These are phyloP conservation scores for Phytophthora cactorum DNA, from an alignment of 352 stramenopile species.

Conservation along the genomic window DNA sequence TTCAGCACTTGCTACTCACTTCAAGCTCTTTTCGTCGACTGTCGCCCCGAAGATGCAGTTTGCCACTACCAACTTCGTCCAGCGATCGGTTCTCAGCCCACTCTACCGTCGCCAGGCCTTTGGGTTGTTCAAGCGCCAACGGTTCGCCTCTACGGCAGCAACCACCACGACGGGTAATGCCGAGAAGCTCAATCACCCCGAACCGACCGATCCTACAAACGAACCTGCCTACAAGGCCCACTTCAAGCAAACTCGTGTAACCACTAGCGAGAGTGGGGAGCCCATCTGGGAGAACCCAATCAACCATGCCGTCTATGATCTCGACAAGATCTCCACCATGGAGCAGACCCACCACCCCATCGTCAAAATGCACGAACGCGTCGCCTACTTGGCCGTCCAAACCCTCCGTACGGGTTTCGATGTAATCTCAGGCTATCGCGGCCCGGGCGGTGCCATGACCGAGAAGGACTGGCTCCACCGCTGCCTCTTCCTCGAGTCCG, in stretches of 20 bases:
- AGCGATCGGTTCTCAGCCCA: slow-evolving; percentile 15
- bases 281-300: slow-evolving; percentile 52
- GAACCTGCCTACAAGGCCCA: slow-evolving; percentile 24
- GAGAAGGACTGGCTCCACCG: slow-evolving; percentile 70
- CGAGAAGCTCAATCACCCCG: neutral
- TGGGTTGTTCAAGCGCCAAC: slow-evolving; percentile 13
- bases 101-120: slow-evolving; percentile 8
- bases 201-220: slow-evolving; percentile 23
- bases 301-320: slow-evolving; percentile 47
- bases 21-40: too few species aligned
- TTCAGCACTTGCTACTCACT: slow-evolving; percentile 4
- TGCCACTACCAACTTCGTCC: slow-evolving; percentile 5
- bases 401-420: slow-evolving; percentile 56
- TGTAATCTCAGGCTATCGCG: slow-evolving; percentile 54
- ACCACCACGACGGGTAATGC: neutral
- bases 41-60: slow-evolving; percentile 14
- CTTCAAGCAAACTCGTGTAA: slow-evolving; percentile 26
- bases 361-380: slow-evolving; percentile 42
- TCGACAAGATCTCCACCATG: slow-evolving; percentile 42
- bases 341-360: slow-evolving; percentile 48
- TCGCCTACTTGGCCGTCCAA: slow-evolving; percentile 48
- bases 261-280: slow-evolving; percentile 24
- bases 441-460: slow-evolving; percentile 57
- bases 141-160: slow-evolving; percentile 17
- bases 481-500: slow-evolving; percentile 79